phyloP scores from a whole-genome alignment of 345 rosid species.

The Bruguiera sexangula region DNA sequence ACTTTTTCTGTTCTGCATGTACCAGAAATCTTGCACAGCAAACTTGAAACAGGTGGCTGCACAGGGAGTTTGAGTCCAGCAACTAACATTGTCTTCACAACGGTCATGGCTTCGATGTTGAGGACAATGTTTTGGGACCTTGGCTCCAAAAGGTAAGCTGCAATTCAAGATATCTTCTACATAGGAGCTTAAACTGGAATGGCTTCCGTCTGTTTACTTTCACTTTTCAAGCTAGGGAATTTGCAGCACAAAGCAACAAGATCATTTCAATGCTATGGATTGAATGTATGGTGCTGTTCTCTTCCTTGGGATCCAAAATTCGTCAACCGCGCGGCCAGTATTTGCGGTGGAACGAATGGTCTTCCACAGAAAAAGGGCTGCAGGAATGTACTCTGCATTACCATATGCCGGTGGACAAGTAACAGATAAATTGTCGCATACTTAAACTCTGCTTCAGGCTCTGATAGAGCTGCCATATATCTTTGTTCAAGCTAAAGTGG shows the following conservation, averaged over 20 bases:
- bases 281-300: constrained; percentile 65
- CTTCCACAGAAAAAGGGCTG: constrained; percentile 69
- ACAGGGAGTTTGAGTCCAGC: too few relatives aligned
- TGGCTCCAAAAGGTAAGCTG: constrained; percentile 53
- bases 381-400: constrained; percentile 71
- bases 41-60: too few relatives aligned
- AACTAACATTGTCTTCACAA: constrained; percentile 40
- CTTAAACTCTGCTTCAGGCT: constrained; percentile 6
- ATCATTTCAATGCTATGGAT: constrained; percentile 66
- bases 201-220: background rate
- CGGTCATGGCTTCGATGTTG: constrained; percentile 50
- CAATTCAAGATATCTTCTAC: background rate
- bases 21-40: too few relatives aligned
- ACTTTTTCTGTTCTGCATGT: too few relatives aligned
- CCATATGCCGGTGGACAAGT: constrained; percentile 70
- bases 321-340: constrained; percentile 50
- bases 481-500: constrained; percentile 13
- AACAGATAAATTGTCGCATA: background rate
- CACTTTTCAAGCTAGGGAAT: background rate
- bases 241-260: constrained; percentile 44
- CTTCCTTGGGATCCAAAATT: constrained; percentile 61
- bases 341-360: constrained; percentile 64
- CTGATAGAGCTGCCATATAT: constrained; percentile 18
- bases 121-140: constrained; percentile 72
- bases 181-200: background rate